A percentile compares a stretch with the other conserved stretches of the same genome.
phyloP scores from a whole-genome alignment of 2,329 filamentous ascomycete genomes.

The Alternaria gaisen region DNA sequence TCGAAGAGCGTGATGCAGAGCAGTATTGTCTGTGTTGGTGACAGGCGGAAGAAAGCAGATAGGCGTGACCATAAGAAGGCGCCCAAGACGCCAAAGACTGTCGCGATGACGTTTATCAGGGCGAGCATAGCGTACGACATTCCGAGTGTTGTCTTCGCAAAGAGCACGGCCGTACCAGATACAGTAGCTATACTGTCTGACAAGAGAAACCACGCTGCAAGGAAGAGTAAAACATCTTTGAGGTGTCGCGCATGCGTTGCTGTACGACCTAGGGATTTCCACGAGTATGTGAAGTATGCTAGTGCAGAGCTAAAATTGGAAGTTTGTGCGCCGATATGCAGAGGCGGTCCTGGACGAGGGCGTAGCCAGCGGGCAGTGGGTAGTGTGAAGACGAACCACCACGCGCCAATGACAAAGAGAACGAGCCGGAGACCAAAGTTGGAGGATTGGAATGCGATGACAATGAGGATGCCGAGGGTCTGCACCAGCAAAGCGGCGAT shows the following conservation, averaged over 20 bases:
- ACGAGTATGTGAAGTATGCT: slow-evolving; percentile 81
- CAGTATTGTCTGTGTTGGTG: slow-evolving; percentile 86
- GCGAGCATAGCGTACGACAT: slow-evolving; percentile 91
- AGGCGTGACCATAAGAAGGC: slow-evolving; percentile 90
- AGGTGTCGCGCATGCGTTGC: slow-evolving; percentile 76
- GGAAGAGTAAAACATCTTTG: slow-evolving; percentile 77
- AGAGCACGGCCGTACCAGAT: slow-evolving; percentile 91
- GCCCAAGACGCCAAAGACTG: slow-evolving; percentile 81
- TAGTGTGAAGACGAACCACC: slow-evolving; percentile 94
- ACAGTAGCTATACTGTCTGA: slow-evolving; percentile 95
- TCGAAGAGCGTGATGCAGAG: slow-evolving; percentile 92
- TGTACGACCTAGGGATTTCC: slow-evolving; percentile 85
- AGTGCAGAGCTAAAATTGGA: slow-evolving; percentile 63
- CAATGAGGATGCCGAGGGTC: slow-evolving; percentile 78
- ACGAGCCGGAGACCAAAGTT: slow-evolving; percentile 88
- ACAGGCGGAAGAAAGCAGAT: slow-evolving; percentile 73
- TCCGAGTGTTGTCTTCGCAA: slow-evolving; percentile 89
- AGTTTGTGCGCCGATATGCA: slow-evolving; percentile 43
- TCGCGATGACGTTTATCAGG: slow-evolving; percentile 93
- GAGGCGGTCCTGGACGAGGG: slow-evolving; percentile 84
- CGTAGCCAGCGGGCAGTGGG: slow-evolving; percentile 88
- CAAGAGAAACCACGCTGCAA: slow-evolving; percentile 91
- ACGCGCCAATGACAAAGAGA: slow-evolving; percentile 83
- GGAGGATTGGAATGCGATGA: slow-evolving; percentile 69
- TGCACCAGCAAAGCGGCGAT: slow-evolving; percentile 86